Percentiles rank a stretch among this genome's conserved stretches.
Conservation (phyloP, 768 basidiomycete species). For the Termitomyces sp. region DNA sequence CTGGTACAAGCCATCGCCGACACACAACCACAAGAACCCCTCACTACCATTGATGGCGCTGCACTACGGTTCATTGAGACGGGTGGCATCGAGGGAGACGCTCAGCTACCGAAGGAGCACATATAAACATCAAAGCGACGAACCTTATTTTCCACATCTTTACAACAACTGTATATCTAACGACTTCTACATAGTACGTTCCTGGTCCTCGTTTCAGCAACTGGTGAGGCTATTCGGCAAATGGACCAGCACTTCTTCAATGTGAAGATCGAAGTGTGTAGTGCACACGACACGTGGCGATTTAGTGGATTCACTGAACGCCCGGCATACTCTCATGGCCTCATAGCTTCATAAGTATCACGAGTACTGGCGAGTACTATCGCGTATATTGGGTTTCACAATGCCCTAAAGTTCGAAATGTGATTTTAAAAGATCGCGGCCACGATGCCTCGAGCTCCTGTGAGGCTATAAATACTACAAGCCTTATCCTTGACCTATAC, state of each 20-base stretch:
- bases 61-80: slow-evolving; percentile 31
- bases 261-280: neutral
- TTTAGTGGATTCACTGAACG: too few species aligned
- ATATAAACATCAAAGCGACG: neutral
- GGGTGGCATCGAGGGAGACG: slow-evolving; percentile 22
- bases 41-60: slow-evolving; percentile 20
- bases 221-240: neutral
- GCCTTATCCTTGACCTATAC: too few species aligned
- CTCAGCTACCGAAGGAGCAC: slow-evolving; percentile 14
- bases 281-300: neutral
- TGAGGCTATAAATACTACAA: too few species aligned
- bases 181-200: neutral
- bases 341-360: too few species aligned
- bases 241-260: neutral
- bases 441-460: too few species aligned
- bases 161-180: neutral
- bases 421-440: too few species aligned
- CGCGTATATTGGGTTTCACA: too few species aligned
- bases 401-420: too few species aligned
- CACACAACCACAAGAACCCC: neutral
- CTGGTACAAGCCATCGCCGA: neutral
- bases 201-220: neutral
- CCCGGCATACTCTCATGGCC: too few species aligned
- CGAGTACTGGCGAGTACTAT: too few species aligned
- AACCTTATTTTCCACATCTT: slow-evolving; percentile 1